These are phyloP conservation scores for Musa troglodytarum DNA, from an alignment of 176 grass and related monocot species.

Conservation along the genomic window DNA sequence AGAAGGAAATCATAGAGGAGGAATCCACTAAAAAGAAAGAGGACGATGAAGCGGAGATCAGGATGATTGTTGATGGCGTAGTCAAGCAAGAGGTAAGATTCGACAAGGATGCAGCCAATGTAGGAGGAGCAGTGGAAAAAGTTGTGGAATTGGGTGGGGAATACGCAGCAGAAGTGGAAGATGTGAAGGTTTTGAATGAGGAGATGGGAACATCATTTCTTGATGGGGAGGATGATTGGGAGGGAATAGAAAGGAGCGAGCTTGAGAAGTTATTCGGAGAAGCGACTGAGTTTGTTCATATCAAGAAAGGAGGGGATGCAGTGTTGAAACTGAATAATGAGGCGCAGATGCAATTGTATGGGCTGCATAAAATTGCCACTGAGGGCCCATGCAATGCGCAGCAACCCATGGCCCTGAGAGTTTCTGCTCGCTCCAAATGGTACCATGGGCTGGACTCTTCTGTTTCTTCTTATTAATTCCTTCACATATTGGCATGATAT, in stretches of 20 bases:
- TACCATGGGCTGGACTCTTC: conserved; percentile 23
- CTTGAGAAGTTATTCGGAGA: conserved; percentile 56
- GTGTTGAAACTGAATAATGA: conserved; percentile 53
- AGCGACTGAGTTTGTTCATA: conserved; percentile 48
- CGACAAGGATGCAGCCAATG: not conserved
- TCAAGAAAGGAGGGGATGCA: conserved; percentile 32
- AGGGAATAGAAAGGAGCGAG: conserved; percentile 88
- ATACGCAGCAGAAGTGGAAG: not conserved
- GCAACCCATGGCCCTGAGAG: conserved; percentile 62
- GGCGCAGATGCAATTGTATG: conserved; percentile 59
- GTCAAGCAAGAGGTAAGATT: not conserved
- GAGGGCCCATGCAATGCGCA: conserved; percentile 83
- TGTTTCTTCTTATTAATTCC: not conserved
- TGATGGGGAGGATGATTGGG: conserved; percentile 75
- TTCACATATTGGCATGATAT: not conserved
- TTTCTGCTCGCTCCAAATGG: conserved; percentile 88
- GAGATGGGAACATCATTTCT: conserved; percentile 7
- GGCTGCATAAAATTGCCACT: conserved; percentile 73
- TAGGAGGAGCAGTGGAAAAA: not conserved
- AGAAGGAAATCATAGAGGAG: not conserved
- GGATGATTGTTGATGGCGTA: not conserved
- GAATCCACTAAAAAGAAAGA: not conserved
- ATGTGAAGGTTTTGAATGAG: not conserved
- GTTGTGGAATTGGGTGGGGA: conserved; percentile 3
- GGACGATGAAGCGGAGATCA: too few relatives aligned